Conservation (phyloP, 768 basidiomycete genomes). For the Calocybe gangraenosa region DNA sequence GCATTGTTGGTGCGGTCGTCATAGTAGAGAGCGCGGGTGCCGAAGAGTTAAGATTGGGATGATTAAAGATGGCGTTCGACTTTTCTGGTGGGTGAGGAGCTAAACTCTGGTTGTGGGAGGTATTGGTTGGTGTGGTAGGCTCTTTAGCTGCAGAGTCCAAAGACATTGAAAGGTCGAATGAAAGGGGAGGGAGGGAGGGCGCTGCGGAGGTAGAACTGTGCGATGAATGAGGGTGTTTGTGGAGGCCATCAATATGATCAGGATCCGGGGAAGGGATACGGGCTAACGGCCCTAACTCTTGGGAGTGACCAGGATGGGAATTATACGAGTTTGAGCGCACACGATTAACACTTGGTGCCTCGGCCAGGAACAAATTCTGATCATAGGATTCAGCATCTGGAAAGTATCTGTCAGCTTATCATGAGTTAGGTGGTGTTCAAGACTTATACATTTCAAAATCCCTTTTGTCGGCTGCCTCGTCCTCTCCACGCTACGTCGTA, state of each 20-base stretch:
- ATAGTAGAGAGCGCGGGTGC: conserved; percentile 79
- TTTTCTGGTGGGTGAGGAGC: conserved; percentile 42
- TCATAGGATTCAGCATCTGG: conserved; percentile 67
- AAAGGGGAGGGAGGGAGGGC: conserved; percentile 42
- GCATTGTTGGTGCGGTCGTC: conserved; percentile 40
- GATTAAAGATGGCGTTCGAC: conserved; percentile 59
- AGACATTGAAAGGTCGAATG: conserved; percentile 48
- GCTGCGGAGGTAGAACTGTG: conserved; percentile 24
- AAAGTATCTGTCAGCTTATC: conserved; percentile 2
- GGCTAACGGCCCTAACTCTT: conserved; percentile 71
- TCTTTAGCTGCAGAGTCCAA: conserved; percentile 35
- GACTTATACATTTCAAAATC: conserved; percentile 80
- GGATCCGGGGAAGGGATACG: conserved; percentile 82
- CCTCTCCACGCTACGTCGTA: conserved; percentile 72
- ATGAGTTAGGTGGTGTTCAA: background rate
- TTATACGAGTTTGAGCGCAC: conserved; percentile 83
- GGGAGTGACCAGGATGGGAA: conserved; percentile 41
- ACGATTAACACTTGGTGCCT: conserved; percentile 45
- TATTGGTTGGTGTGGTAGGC: conserved; percentile 30
- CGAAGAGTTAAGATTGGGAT: conserved; percentile 83
- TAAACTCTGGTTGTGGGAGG: conserved; percentile 17
- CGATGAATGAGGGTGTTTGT: conserved; percentile 58
- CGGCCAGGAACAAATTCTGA: conserved; percentile 53
- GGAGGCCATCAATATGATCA: conserved; percentile 84
- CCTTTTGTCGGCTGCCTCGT: conserved; percentile 67